These are phyloP conservation scores for Penicillium mononematosum DNA, from an alignment of 495 filamentous ascomycete genomes.

Conservation along the genomic window DNA sequence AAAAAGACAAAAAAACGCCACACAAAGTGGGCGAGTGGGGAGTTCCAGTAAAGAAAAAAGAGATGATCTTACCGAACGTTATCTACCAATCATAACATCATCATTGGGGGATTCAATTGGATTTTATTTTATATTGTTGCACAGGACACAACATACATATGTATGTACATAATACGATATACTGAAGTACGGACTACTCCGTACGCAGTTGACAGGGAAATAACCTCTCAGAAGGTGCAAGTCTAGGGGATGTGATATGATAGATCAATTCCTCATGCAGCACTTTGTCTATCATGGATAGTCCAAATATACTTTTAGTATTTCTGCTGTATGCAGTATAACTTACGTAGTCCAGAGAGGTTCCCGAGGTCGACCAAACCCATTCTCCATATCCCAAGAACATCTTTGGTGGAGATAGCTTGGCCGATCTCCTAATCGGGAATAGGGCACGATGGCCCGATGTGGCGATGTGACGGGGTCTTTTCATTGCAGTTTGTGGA, in stretches of 20 bases:
- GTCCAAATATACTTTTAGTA: too few species aligned
- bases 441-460: constrained; percentile 3
- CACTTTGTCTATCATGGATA: neutral
- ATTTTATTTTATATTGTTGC: neutral
- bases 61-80: constrained; percentile 4
- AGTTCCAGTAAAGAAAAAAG: neutral
- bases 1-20: neutral
- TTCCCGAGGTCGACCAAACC: neutral
- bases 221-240: neutral
- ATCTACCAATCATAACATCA: neutral
- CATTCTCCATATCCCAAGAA: neutral
- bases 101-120: neutral
- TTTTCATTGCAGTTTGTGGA: neutral
- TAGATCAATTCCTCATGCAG: neutral
- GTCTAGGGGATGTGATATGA: neutral
- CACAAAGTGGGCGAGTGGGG: constrained; percentile 2
- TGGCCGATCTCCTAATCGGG: constrained; percentile 9
- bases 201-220: neutral
- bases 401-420: constrained; percentile 1
- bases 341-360: neutral
- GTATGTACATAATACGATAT: neutral
- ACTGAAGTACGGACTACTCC: too few species aligned
- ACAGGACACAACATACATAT: neutral
- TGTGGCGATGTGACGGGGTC: constrained; percentile 2
- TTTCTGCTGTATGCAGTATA: too few species aligned